phyloP scores from a whole-genome alignment of 2,329 filamentous ascomycete genomes.

The Malbranchea cinnamomea region DNA sequence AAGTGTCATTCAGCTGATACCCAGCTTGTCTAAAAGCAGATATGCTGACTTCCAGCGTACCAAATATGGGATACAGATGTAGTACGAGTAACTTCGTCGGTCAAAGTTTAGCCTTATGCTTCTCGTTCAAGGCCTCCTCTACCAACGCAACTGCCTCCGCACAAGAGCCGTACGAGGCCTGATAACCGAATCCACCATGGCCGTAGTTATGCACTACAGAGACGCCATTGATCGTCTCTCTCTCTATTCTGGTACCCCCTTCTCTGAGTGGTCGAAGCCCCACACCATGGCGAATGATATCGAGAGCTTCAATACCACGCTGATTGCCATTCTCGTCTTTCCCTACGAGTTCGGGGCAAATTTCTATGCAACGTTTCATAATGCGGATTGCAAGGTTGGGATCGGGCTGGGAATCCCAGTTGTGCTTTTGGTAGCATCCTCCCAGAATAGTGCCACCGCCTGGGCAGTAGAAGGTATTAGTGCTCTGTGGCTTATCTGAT shows the following conservation, averaged over 20 bases:
- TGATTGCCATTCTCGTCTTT: constrained; percentile 26
- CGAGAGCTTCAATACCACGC: constrained; percentile 52
- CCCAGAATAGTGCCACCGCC: constrained; percentile 75
- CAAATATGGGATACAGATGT: not conserved
- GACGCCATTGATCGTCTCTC: constrained; percentile 47
- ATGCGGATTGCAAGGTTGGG: constrained; percentile 67
- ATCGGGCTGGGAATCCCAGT: constrained; percentile 68
- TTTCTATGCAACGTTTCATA: constrained; percentile 49
- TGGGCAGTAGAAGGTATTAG: constrained; percentile 8
- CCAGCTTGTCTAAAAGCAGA: too few relatives aligned
- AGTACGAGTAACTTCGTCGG: not conserved
- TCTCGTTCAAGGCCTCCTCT: constrained; percentile 31
- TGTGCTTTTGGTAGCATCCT: constrained; percentile 66
- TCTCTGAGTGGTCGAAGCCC: constrained; percentile 63
- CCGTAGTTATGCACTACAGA: constrained; percentile 35
- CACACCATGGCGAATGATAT: constrained; percentile 67
- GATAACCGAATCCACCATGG: constrained; percentile 46
- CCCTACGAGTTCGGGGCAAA: constrained; percentile 31
- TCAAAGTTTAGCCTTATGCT: constrained; percentile 19
- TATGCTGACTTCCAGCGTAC: too few relatives aligned
- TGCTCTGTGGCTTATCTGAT: not conserved
- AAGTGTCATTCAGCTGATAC: too few relatives aligned
- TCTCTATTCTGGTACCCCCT: constrained; percentile 62
- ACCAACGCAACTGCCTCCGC: constrained; percentile 52
- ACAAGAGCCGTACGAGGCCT: constrained; percentile 53